These are phyloP conservation scores for Lathyrus tuberosus DNA, from an alignment of 306 rosid species.

Conservation along the genomic window DNA sequence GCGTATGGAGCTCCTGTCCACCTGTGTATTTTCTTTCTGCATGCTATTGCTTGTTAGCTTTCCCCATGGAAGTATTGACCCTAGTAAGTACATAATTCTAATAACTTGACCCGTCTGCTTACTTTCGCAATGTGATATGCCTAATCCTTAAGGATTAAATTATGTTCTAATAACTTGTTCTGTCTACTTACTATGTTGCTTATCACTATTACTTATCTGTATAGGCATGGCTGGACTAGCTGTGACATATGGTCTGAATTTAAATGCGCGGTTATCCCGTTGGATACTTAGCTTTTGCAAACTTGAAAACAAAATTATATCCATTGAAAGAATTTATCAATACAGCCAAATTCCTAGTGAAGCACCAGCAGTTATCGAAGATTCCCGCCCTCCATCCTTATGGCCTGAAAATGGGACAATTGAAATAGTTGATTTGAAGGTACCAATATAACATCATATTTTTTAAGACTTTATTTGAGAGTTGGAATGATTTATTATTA, in stretches of 20 bases:
- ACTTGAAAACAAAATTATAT: conserved; percentile 95
- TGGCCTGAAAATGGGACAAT: conserved; percentile 94
- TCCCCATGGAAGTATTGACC: conserved; percentile 91
- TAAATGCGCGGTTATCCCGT: conserved; percentile 94
- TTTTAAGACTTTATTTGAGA: not conserved
- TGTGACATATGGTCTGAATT: conserved; percentile 92
- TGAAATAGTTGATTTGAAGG: conserved; percentile 75
- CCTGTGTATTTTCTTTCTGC: conserved; percentile 95
- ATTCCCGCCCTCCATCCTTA: conserved; percentile 72
- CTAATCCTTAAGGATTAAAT: not conserved
- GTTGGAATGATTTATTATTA: conserved; percentile 12
- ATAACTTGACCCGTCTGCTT: conserved; percentile 23
- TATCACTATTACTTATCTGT: conserved; percentile 36
- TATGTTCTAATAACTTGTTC: no score
- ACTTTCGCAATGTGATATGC: conserved; percentile 1
- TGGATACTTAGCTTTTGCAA: conserved; percentile 99
- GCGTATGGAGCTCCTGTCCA: conserved; percentile 93
- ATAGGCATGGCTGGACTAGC: conserved; percentile 99
- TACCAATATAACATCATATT: conserved; percentile 37
- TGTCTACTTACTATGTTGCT: conserved; percentile 14
- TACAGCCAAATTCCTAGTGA: conserved; percentile 93
- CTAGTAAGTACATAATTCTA: conserved; percentile 66
- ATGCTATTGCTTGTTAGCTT: conserved; percentile 96
- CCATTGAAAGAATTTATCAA: conserved; percentile 96
- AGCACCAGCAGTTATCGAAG: conserved; percentile 79